Evolutionary conservation across 2,329 filamentous ascomycete genomes (phyloP), one percentile per base, ranked within the genome.

Genomic region (Rhynchosporium secalis): DNA sequence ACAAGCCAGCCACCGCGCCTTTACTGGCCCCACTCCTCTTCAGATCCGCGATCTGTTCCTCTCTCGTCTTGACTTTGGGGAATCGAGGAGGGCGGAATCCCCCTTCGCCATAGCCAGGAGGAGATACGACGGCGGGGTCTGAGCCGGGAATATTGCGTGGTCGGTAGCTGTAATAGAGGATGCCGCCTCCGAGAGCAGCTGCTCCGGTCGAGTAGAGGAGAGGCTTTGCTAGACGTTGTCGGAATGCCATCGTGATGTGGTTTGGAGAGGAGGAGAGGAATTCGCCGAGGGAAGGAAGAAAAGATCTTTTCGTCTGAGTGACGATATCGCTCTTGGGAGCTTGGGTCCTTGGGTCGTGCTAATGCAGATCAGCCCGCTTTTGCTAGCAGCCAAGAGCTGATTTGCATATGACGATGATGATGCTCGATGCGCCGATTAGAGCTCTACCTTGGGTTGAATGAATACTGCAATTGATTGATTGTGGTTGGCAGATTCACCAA

Each of bases 61-160:
- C 74, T 59, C 81, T 76, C 31, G 74, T 76, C 68, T 81, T 82
- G 65, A 82, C 78, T 51, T 73, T 72, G 4, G 81, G 81, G 68
- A 83, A 83, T 58, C 77, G 78, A 3, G 81, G 81, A 40, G 78
- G 75, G n/a, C 80, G 78, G 45, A 91, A 89, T 60, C 83, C 80
- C 66, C 88, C 88, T 67, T 87, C 86, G 68, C 85, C 86, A 72
- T 86, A 89, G 62, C 86, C 86, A 2, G 88, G 88, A 20, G 88
- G 88, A 41, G 88, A 87, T 1, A 91, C 89, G 3, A 83, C 85
- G 3, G 88, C 83, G 12, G 84, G 83, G 67, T 89, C 86, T 67
- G 81, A 83, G 57, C 89, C 89, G 52, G 88, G 88, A 64, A 92
- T 88, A 73, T 89, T 86, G 71, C 87, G 83, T 12, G 89, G 89